A percentile compares a stretch with the other conserved stretches of the same genome.
phyloP scores from a whole-genome alignment of 129 eudicot genomes.

The Helichrysum umbraculigerum region DNA sequence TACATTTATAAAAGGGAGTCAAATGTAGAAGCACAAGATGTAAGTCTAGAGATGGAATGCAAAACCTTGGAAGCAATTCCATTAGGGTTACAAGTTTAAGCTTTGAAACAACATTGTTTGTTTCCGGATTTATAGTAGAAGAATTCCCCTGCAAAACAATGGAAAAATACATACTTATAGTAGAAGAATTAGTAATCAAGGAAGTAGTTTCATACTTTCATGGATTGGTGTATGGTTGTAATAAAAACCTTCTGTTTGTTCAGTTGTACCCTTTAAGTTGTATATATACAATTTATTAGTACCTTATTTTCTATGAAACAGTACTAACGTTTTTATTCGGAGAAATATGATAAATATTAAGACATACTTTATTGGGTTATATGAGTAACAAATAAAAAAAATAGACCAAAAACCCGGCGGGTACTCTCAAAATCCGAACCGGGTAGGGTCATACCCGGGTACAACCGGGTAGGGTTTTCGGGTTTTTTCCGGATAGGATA shows the following conservation, averaged over 20 bases:
- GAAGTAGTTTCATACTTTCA: background rate
- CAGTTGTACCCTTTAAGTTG: background rate
- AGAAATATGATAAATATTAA: too few relatives aligned
- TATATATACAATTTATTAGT: too few relatives aligned
- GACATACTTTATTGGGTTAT: too few relatives aligned
- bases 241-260: background rate
- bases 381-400: too few relatives aligned
- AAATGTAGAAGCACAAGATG: slow-evolving; percentile 38
- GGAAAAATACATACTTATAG: background rate
- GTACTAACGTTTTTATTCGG: too few relatives aligned
- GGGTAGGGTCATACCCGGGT: too few relatives aligned
- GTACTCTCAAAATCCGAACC: too few relatives aligned
- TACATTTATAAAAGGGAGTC: slow-evolving; percentile 70
- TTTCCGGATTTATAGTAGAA: slow-evolving; percentile 21
- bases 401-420: too few relatives aligned
- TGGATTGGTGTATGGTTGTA: background rate
- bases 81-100: slow-evolving; percentile 43
- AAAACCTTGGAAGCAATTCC: slow-evolving; percentile 40
- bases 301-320: too few relatives aligned
- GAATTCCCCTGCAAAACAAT: too few relatives aligned
- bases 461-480: too few relatives aligned
- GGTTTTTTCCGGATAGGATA: too few relatives aligned
- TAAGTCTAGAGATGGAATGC: slow-evolving; percentile 46
- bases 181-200: background rate
- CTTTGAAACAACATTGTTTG: slow-evolving; percentile 21